Base-by-base conservation (phyloP, 495 filamentous ascomycete species). In the Aspergillus mulundensis region DNA sequence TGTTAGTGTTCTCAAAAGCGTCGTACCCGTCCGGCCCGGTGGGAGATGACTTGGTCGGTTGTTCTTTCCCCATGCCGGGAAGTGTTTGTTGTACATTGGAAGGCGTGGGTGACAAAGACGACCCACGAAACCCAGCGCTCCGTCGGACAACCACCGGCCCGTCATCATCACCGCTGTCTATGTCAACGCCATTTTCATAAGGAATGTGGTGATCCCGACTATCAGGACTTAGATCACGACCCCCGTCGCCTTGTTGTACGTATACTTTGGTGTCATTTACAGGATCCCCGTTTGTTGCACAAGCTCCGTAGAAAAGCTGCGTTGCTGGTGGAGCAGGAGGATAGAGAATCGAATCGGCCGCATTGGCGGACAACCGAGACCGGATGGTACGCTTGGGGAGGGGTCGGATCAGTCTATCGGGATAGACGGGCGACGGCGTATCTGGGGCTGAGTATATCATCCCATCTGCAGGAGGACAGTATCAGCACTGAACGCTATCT, bases 1-100 rank as follows among this genome's bases (percentile, higher is more conserved):
- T 97, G 67, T 96, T 97, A 49, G 90, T 96, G 62, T 99, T 97
- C 68, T 99, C 94, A 63, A 96, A 95, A 16, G 89, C 92, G 66
- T 97, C 95, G 67, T 97, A 97, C 25, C 94, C 91, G 68, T 97
- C 95, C 5, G 81, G 83, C 7, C 77, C 74, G 50, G 67, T 62
- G 36, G 69, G 65, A 16, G 72, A 51, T 48, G 65, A 66, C 58
- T 76, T 78, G 36, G 50, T 54, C 51, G 63, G 61, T 38, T 65
- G 58, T 4, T 60, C 52, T 38, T 70, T 66, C 54, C 62, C 62
- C 60, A 65, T 66, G 56, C 57, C 57, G 8, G 66, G 54, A 30
- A 61, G 63, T 20, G 44, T 44, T 25, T 61, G 66, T 38, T 71
- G 68, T 34, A 64, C 59, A 49, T 60, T 64, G 25, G 70, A 59